These are phyloP conservation scores for Pseudogymnoascus sp. DNA, from an alignment of 2,329 filamentous ascomycete genomes.

Conservation along the genomic window DNA sequence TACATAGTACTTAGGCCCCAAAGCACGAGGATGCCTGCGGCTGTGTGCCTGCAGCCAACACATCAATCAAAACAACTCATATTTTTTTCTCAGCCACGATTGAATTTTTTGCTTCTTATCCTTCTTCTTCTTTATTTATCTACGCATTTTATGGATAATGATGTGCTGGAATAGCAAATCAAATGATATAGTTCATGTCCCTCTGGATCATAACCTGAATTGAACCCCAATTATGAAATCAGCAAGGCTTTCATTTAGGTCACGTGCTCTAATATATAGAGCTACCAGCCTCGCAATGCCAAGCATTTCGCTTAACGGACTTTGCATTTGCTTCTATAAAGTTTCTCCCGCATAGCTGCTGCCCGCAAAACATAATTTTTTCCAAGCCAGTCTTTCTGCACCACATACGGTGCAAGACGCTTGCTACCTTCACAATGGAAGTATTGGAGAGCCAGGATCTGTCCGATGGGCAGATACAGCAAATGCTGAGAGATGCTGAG, in stretches of 20 bases:
- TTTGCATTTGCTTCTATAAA: constrained; percentile 9
- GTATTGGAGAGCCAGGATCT: constrained; percentile 35
- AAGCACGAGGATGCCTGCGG: background rate
- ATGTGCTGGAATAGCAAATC: background rate
- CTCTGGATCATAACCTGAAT: background rate
- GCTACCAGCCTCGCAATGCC: background rate
- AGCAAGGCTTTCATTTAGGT: background rate
- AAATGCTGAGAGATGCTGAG: constrained; percentile 57
- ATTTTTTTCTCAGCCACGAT: background rate
- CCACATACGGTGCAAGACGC: constrained; percentile 2
- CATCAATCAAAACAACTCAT: constrained; percentile 6
- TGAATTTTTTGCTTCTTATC: background rate
- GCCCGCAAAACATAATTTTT: background rate
- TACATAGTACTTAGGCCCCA: background rate
- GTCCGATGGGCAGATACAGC: constrained; percentile 55
- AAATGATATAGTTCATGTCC: background rate
- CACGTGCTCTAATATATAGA: background rate
- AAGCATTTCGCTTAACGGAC: constrained; percentile 3
- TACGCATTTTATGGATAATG: background rate
- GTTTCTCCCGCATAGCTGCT: background rate
- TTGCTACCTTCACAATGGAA: background rate
- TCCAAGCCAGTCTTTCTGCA: constrained; percentile 7
- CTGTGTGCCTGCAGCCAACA: constrained; percentile 4
- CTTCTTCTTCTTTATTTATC: background rate
- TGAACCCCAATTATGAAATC: background rate